Base-by-base conservation (phyloP, 2,329 filamentous ascomycete species). In the Pezicula neosporulosa region DNA sequence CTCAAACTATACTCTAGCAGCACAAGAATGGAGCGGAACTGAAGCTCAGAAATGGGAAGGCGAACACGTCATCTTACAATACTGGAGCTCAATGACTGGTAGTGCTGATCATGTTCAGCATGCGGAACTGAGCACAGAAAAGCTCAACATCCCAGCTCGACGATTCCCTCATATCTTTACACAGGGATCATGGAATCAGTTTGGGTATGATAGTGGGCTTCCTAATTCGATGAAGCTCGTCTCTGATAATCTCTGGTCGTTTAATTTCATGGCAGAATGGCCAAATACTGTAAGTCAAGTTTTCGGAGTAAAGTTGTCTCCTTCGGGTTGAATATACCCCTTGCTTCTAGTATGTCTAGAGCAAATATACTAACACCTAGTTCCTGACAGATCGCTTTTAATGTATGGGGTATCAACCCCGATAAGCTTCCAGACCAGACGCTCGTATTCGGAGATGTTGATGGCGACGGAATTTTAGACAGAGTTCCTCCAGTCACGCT, bases 341-440 rank as follows among this genome's bases (percentile, higher is more conserved):
- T 6, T 24, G 24, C 24, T 24, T 6, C 24, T 24, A 4, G 3
- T 24, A 24, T n/a, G n/a, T 24, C 24, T 6, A 24, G 24, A 24
- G 7, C 24, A 24, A 24, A 6, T 24, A 24, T 4, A 24, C 24
- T 24, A 24, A 24, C 24, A 6, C 21, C 24, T 4, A 6, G 24
- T 24, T 24, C 24, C 24, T 24, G 24, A 24, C 5, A 24, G 24
- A 77, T 81, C 50, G 81, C 85, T 59, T 68, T 85, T 54, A 86
- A 85, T 56, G 73, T 84, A 6, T 86, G 83, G 83, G 83, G 83
- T 42, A 81, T 85, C 62, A 83, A 85, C 57, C 75, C 77, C 0
- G 76, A 85, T 63, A 81, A 81, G n/a, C 68, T 78, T 58, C 82
- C 83, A 0, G 83, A 87, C 62, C 74, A 81, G 52, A 76, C 77